Evolutionary conservation across 192 early-diverging fungal species (phyloP), one percentile per base, ranked within the genome.

Genomic region (Podila minutissima): DNA sequence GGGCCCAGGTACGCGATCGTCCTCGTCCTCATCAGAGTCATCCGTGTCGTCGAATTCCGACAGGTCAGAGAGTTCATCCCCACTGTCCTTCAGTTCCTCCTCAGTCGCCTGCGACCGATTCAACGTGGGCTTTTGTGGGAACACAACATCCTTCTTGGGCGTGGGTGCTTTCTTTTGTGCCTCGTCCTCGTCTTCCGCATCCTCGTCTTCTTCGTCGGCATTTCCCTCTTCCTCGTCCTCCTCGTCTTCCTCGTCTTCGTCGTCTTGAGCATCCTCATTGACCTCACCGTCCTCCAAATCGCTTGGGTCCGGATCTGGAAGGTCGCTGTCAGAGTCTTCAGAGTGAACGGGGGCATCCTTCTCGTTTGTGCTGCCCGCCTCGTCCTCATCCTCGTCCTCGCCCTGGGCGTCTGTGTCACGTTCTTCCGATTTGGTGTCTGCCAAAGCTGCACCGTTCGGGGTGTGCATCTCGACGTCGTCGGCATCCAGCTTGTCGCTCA

Each of bases 41-140:
- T 81, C 77, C 20, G 71, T 69, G 57, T 81, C 77, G 4, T 81
- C 77, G 67, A 81, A 81, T 32, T 81, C 77, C 15, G 77, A 81
- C 0, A 81, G 77, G 31, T 81, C 77, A 0, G 77, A 81, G 1
- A 81, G 63, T 20, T 81, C 77, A 46, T 81, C 77, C 29, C 77
- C 77, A 48, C 77, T 81, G 58, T 81, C 77, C 62, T 81, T 81
- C 11, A 81, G 71, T 19, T 79, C 76, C 13, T 81, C 77, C 32
- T 64, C 77, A 7, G 71, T 55, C 24, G 67, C 63, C 15, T 71
- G 38, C 13, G 77, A 71, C 19, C 77, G 77, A 55, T 81, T 72
- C 31, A 81, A 71, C 0, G 49, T 57, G 10, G 77, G 66, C 37
- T 73, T 81, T 62, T 81, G 77, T 17, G 77, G 62, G 19, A 69